Percentiles rank a stretch among this genome's conserved stretches.
phyloP scores from a whole-genome alignment of 176 grass and related monocot genomes.

The Oryza meridionalis region DNA sequence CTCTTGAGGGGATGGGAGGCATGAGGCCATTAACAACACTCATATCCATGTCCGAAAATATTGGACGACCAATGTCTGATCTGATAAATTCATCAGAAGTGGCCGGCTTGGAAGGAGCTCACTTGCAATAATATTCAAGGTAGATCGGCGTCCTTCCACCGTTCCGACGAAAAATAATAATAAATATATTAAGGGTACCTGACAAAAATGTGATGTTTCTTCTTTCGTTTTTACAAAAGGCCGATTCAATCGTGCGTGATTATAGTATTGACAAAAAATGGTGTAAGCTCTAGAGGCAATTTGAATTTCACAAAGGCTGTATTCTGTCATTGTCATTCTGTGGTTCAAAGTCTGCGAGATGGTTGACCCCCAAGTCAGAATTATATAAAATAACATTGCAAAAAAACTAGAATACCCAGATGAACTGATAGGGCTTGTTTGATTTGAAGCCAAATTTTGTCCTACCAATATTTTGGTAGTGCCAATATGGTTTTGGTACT shows the following conservation, averaged over 20 bases:
- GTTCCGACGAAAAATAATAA: too few species aligned
- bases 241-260: constrained; percentile 13
- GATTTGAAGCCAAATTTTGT: too few species aligned
- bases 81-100: constrained; percentile 30
- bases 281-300: not conserved
- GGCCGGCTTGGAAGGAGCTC: constrained; percentile 5
- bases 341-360: not conserved
- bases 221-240: constrained; percentile 6
- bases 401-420: too few species aligned
- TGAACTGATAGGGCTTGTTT: not conserved
- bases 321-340: not conserved
- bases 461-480: too few species aligned
- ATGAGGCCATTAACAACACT: constrained; percentile 30
- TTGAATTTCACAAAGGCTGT: not conserved
- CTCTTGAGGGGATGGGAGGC: constrained; percentile 95
- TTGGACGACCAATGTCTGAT: constrained; percentile 29
- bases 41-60: constrained; percentile 19
- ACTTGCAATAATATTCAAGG: constrained; percentile 33
- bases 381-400: too few species aligned
- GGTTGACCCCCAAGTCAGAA: too few species aligned
- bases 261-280: not conserved
- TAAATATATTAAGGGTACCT: not conserved
- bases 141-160: not conserved
- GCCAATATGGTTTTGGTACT: too few species aligned
- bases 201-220: constrained; percentile 11